Conservation (phyloP, 2,329 filamentous ascomycete genomes). For the Trichoderma oligosporum region DNA sequence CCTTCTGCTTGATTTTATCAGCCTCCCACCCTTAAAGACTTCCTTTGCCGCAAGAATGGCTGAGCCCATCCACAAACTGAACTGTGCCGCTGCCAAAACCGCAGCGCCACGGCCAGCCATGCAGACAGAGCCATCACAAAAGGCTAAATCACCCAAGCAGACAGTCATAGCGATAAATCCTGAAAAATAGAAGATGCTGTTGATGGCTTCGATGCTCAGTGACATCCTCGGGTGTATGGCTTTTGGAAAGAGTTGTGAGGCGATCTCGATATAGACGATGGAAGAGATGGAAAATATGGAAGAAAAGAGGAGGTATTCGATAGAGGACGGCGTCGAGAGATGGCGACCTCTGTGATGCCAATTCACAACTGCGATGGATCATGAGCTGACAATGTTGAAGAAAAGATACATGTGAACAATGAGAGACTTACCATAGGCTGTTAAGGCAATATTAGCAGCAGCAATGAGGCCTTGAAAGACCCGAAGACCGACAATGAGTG, state of each 20-base stretch:
- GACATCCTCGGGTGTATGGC: slow-evolving; percentile 40
- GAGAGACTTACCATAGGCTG: slow-evolving; percentile 23
- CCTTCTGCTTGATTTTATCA: neutral
- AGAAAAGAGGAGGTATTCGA: slow-evolving; percentile 57
- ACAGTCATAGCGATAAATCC: slow-evolving; percentile 57
- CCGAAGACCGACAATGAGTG: slow-evolving; percentile 20
- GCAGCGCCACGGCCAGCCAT: slow-evolving; percentile 51
- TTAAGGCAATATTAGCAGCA: slow-evolving; percentile 21
- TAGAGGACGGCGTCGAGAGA: slow-evolving; percentile 50
- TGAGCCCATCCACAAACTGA: slow-evolving; percentile 50
- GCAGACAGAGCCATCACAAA: slow-evolving; percentile 57
- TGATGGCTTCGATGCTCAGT: slow-evolving; percentile 48
- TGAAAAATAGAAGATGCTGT: slow-evolving; percentile 55
- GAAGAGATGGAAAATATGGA: slow-evolving; percentile 54
- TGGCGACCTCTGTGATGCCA: slow-evolving; percentile 57
- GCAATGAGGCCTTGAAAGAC: slow-evolving; percentile 23
- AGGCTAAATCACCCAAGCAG: slow-evolving; percentile 53
- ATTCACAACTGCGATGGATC: slow-evolving; percentile 47
- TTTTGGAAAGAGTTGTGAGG: neutral
- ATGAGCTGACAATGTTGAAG: neutral
- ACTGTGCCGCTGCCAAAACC: slow-evolving; percentile 52
- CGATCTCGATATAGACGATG: slow-evolving; percentile 50
- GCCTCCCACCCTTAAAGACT: neutral
- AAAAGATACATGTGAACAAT: neutral
- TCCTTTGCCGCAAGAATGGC: slow-evolving; percentile 45